These are phyloP conservation scores for Trypanosoma scelopori DNA, from an alignment of 208 protist genomes.

Conservation along the genomic window DNA sequence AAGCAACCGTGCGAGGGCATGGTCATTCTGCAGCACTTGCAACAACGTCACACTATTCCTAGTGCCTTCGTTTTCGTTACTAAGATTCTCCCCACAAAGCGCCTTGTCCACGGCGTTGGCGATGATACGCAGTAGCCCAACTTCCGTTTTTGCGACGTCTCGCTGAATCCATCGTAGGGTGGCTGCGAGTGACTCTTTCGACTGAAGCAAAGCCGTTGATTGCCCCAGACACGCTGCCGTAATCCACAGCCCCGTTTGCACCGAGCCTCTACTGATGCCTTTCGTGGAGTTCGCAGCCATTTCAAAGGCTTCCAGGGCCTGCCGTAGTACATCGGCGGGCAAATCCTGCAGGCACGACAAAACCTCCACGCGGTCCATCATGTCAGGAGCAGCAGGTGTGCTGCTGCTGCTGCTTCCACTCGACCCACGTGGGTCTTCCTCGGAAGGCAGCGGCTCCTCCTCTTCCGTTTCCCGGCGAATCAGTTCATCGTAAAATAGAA, in stretches of 20 bases:
- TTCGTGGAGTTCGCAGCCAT: constrained; percentile 5
- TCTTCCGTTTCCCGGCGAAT: constrained; percentile 13
- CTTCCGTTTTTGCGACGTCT: neutral
- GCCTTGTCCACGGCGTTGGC: constrained; percentile 10
- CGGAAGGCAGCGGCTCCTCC: neutral
- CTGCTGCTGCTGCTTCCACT: too few relatives aligned
- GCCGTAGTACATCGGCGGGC: constrained; percentile 1
- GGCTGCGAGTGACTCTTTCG: neutral
- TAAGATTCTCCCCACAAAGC: neutral
- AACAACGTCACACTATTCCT: constrained; percentile 1
- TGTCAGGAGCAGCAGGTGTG: too few relatives aligned
- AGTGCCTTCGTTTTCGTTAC: neutral
- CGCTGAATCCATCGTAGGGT: constrained; percentile 20
- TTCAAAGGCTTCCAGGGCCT: constrained; percentile 18
- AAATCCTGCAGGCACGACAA: neutral
- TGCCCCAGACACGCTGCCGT: constrained; percentile 10
- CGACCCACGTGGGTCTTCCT: neutral
- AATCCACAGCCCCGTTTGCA: constrained; percentile 13
- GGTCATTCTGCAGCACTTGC: neutral
- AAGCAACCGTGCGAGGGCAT: constrained; percentile 11
- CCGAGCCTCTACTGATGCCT: neutral
- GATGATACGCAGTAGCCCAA: constrained; percentile 8
- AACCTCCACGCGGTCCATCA: neutral
- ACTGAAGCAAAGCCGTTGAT: neutral
- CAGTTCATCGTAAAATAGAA: constrained; percentile 29